Evolutionary conservation across 2,329 filamentous ascomycete genomes (phyloP).

Genomic region (Neonectria neomacrospora): DNA sequence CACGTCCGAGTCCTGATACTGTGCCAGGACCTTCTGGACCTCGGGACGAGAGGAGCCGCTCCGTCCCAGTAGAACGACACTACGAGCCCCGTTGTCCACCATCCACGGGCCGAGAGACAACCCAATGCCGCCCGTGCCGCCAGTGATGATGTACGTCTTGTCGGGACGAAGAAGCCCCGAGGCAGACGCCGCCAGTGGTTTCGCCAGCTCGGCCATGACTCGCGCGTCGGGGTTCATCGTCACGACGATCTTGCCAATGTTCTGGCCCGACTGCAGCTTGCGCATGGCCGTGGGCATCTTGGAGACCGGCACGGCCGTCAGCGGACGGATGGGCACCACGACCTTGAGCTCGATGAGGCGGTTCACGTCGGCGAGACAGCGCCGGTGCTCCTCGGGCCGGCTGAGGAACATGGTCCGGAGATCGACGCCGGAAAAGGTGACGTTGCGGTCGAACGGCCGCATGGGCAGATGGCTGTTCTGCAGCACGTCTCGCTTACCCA

Average conservation of each 20-base stretch:
- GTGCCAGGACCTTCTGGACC: background rate
- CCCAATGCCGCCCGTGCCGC: slow-evolving; percentile 59
- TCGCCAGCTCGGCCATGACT: slow-evolving; percentile 8
- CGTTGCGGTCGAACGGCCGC: slow-evolving; percentile 12
- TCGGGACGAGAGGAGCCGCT: slow-evolving; percentile 4
- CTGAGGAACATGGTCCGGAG: too few relatives aligned
- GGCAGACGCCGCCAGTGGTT: background rate
- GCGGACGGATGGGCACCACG: too few relatives aligned
- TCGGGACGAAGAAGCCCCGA: background rate
- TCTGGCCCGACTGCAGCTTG: slow-evolving; percentile 6
- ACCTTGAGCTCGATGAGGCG: too few relatives aligned
- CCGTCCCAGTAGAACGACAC: slow-evolving; percentile 53
- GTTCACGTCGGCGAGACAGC: too few relatives aligned
- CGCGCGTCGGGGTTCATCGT: slow-evolving; percentile 3
- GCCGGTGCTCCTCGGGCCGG: too few relatives aligned
- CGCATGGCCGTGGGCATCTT: background rate
- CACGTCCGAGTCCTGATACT: slow-evolving; percentile 3
- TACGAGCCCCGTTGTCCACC: slow-evolving; percentile 55
- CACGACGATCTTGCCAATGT: slow-evolving; percentile 7
- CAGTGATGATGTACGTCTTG: slow-evolving; percentile 55
- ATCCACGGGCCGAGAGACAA: slow-evolving; percentile 59
- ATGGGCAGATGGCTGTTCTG: slow-evolving; percentile 1
- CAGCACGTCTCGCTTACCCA: slow-evolving; percentile 5
- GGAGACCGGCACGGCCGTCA: too few relatives aligned
- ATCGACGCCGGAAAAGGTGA: background rate